These are phyloP conservation scores for Bocquillonia castaneifolia DNA, from an alignment of 441 rosid genomes.

Conservation along the genomic window DNA sequence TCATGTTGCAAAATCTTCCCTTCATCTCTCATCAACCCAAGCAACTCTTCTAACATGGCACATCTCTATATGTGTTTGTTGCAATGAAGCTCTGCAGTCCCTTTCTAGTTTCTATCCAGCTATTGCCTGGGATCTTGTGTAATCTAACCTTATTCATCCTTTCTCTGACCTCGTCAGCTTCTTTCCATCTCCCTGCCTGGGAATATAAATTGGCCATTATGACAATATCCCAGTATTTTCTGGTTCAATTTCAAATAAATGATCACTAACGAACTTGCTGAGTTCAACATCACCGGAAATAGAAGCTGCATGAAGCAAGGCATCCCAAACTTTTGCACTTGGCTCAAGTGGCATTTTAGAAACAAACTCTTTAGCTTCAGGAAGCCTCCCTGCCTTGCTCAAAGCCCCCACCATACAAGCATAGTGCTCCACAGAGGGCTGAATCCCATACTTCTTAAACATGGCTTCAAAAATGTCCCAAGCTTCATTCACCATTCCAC, in stretches of 20 bases:
- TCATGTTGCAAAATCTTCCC: conserved; percentile 30
- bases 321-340: conserved; percentile 76
- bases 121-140: conserved; percentile 67
- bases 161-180: conserved; percentile 61
- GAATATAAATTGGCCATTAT: conserved; percentile 77
- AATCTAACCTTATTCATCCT: conserved; percentile 50
- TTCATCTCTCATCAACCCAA: conserved; percentile 45
- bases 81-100: conserved; percentile 44
- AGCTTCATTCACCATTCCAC: conserved; percentile 58
- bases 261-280: conserved; percentile 52
- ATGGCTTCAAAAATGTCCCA: conserved; percentile 49
- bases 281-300: conserved; percentile 62
- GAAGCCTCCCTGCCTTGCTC: conserved; percentile 65
- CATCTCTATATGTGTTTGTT: conserved; percentile 36
- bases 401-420: conserved; percentile 76
- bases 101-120: conserved; percentile 58
- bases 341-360: conserved; percentile 63
- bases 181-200: conserved; percentile 76
- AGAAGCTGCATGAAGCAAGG: conserved; percentile 73
- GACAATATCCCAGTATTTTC: conserved; percentile 63
- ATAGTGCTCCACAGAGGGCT: conserved; percentile 68
- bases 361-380: conserved; percentile 66
- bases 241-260: conserved; percentile 64
- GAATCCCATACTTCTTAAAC: conserved; percentile 37
- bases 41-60: conserved; percentile 33